Conservation (phyloP, 2,329 filamentous ascomycete species). For the Claviceps maximensis region DNA sequence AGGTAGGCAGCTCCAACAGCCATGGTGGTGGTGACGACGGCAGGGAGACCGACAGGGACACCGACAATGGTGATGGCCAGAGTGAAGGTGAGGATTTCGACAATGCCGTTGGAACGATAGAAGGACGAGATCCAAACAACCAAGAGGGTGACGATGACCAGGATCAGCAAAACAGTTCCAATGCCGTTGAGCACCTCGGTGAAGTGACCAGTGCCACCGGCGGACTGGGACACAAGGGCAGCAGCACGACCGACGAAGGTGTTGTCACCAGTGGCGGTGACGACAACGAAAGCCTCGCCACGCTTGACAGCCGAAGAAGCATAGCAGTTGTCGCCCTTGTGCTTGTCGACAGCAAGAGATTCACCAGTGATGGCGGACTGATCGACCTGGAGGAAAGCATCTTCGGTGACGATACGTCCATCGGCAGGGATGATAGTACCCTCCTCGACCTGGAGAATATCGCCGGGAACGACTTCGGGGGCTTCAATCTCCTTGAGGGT, state of each 20-base stretch:
- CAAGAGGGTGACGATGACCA: conserved; percentile 69
- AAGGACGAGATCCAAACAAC: conserved; percentile 78
- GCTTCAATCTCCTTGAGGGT: conserved; percentile 67
- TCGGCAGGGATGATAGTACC: conserved; percentile 87
- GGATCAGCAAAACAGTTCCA: conserved; percentile 62
- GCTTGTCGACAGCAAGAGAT: conserved; percentile 83
- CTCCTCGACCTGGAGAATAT: conserved; percentile 81
- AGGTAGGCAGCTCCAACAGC: conserved; percentile 85
- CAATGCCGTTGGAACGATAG: conserved; percentile 74
- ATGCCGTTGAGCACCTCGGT: conserved; percentile 84
- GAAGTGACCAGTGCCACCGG: conserved; percentile 68
- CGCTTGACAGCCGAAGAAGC: conserved; percentile 83
- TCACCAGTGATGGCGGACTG: conserved; percentile 88
- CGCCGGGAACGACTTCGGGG: conserved; percentile 73
- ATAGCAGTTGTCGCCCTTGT: conserved; percentile 67
- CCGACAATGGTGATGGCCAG: conserved; percentile 83
- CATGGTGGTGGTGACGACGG: conserved; percentile 90
- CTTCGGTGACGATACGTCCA: conserved; percentile 71
- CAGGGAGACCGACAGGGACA: conserved; percentile 85
- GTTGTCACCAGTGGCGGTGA: conserved; percentile 76
- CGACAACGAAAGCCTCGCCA: conserved; percentile 71
- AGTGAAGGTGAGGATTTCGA: conserved; percentile 70
- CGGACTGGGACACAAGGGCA: conserved; percentile 68
- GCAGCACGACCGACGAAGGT: conserved; percentile 85
- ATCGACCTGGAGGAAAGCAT: conserved; percentile 78